Percentiles rank a stretch among this genome's conserved stretches.
These are phyloP conservation scores for Trypanosoma platydactyli DNA, from an alignment of 208 protist species.

Conservation along the genomic window DNA sequence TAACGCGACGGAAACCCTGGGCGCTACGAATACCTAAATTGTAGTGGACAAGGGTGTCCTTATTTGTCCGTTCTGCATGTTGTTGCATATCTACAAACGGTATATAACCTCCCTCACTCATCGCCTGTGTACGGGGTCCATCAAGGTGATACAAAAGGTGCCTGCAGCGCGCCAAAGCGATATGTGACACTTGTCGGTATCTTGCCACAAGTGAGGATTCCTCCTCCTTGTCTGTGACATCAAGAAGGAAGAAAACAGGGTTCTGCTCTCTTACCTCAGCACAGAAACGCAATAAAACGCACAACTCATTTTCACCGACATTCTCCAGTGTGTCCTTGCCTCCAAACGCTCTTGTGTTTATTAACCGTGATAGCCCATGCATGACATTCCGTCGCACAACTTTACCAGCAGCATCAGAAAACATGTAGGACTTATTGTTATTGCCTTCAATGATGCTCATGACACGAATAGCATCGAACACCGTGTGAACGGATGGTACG, in stretches of 20 bases:
- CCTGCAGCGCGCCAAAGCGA: conserved; percentile 59
- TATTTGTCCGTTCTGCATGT: conserved; percentile 55
- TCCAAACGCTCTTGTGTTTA: conserved; percentile 39
- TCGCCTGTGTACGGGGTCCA: conserved; percentile 45
- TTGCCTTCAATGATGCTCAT: conserved; percentile 39
- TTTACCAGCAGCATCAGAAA: conserved; percentile 21
- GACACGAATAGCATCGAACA: conserved; percentile 41
- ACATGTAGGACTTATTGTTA: conserved; percentile 6
- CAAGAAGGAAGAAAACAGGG: conserved; percentile 34
- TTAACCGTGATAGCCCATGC: conserved; percentile 36
- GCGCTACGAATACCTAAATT: conserved; percentile 71
- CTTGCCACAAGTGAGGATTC: conserved; percentile 15
- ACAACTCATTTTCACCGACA: conserved; percentile 62
- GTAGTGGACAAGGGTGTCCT: conserved; percentile 61
- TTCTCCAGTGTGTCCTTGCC: conserved; percentile 48
- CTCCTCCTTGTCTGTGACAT: conserved; percentile 22
- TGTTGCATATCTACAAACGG: conserved; percentile 70
- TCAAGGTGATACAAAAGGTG: conserved; percentile 56
- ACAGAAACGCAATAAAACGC: conserved; percentile 54
- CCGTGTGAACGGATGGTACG: conserved; percentile 16
- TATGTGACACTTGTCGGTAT: conserved; percentile 37
- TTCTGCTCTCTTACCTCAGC: conserved; percentile 60
- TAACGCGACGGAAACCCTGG: conserved; percentile 62
- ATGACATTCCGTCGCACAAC: conserved; percentile 32
- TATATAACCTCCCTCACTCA: conserved; percentile 73